Percentiles rank a stretch among this genome's conserved stretches.
phyloP scores from a whole-genome alignment of 192 early-diverging fungal genomes.

The Podila horticola region DNA sequence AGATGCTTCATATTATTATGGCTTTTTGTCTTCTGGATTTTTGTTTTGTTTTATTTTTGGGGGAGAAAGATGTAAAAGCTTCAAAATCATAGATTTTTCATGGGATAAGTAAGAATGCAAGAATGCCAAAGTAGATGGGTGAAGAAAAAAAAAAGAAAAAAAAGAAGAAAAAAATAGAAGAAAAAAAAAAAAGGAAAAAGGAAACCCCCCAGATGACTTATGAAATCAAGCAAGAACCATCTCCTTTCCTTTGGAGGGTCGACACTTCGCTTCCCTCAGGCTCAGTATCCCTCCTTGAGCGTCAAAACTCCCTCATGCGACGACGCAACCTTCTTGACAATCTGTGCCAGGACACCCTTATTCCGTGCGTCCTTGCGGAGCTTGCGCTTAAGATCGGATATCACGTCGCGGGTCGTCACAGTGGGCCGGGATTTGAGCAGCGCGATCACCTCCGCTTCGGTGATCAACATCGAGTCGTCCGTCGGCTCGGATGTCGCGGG shows the following conservation, averaged over 20 bases:
- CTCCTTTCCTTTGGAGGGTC: too few species aligned
- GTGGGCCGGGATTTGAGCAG: slow-evolving; percentile 62
- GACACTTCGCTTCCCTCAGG: too few species aligned
- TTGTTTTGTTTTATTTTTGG: too few species aligned
- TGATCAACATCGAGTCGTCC: slow-evolving; percentile 60
- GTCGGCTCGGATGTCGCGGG: neutral
- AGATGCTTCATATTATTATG: too few species aligned
- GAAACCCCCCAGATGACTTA: neutral
- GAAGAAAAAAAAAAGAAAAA: neutral
- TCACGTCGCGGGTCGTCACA: slow-evolving; percentile 72
- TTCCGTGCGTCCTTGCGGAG: slow-evolving; percentile 64
- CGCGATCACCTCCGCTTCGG: slow-evolving; percentile 73
- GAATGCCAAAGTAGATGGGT: neutral
- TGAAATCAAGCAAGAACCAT: neutral
- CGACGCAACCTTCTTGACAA: slow-evolving; percentile 60
- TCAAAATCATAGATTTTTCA: too few species aligned
- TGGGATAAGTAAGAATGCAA: neutral
- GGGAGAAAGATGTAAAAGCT: neutral
- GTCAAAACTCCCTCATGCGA: slow-evolving; percentile 27
- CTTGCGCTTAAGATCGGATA: slow-evolving; percentile 68
- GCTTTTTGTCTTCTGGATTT: too few species aligned
- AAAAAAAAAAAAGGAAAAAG: neutral
- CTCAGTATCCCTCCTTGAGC: slow-evolving; percentile 26
- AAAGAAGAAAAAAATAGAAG: neutral
- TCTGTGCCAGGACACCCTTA: slow-evolving; percentile 51